phyloP scores from a whole-genome alignment of 2,329 filamentous ascomycete species.

The Hypoxylon sp. region DNA sequence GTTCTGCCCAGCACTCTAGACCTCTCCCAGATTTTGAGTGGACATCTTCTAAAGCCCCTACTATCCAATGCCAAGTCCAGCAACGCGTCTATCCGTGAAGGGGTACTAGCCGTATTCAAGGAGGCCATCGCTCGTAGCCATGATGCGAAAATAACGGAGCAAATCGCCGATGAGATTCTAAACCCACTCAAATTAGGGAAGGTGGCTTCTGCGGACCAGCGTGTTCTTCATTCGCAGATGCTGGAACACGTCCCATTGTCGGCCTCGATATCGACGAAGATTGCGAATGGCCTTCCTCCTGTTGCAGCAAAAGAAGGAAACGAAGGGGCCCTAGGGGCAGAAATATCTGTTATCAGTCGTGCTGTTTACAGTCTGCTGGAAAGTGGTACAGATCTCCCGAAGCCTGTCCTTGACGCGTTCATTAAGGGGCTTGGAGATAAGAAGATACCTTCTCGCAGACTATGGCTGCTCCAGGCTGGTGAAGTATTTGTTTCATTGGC shows the following conservation, averaged over 20 bases:
- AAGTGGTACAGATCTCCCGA: conserved; percentile 71
- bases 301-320: conserved; percentile 88
- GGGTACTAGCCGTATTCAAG: conserved; percentile 79
- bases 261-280: conserved; percentile 71
- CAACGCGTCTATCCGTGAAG: conserved; percentile 80
- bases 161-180: conserved; percentile 81
- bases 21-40: conserved; percentile 77
- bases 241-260: conserved; percentile 73
- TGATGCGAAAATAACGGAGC: conserved; percentile 70
- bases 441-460: conserved; percentile 77
- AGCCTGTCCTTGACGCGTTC: conserved; percentile 75
- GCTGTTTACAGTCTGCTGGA: conserved; percentile 73
- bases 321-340: conserved; percentile 81
- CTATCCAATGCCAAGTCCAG: conserved; percentile 93
- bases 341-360: conserved; percentile 76
- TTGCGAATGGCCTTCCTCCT: conserved; percentile 73
- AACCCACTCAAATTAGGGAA: conserved; percentile 85
- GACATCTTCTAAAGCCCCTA: conserved; percentile 84
- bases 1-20: conserved; percentile 79
- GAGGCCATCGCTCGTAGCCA: conserved; percentile 64
- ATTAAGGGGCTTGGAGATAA: conserved; percentile 89
- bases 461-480: conserved; percentile 83
- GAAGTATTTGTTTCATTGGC: conserved; percentile 73
- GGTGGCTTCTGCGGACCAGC: conserved; percentile 85
- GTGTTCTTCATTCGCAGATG: conserved; percentile 84